Conservation (phyloP, 371 early-diverging fungal genomes). For the Mucor indicus region DNA sequence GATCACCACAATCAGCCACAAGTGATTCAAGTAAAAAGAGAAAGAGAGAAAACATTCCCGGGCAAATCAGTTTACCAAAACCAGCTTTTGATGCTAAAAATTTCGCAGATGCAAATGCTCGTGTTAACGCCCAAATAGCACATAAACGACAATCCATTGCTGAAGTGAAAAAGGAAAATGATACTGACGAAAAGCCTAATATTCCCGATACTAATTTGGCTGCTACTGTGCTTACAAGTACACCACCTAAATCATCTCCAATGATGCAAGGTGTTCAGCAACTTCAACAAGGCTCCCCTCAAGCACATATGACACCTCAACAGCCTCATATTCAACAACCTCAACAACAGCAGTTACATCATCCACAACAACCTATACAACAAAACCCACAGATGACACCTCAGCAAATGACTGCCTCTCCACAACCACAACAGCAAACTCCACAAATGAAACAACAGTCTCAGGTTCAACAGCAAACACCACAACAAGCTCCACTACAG, state of each 20-base stretch:
- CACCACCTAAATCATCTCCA: constrained; percentile 7
- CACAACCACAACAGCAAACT: constrained; percentile 2
- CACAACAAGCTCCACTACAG: constrained; percentile 1
- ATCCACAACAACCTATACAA: neutral
- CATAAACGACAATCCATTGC: constrained; percentile 14
- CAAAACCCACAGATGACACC: neutral
- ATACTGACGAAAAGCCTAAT: neutral
- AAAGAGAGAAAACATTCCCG: constrained; percentile 43
- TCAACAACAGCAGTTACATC: constrained; percentile 14
- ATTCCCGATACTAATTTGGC: no score
- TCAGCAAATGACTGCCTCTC: neutral
- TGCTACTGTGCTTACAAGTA: no score
- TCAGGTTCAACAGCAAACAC: constrained; percentile 7
- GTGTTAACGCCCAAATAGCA: constrained; percentile 16
- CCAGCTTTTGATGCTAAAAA: constrained; percentile 35
- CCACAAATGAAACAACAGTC: constrained; percentile 8
- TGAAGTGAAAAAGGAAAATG: constrained; percentile 8
- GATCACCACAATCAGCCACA: constrained; percentile 30
- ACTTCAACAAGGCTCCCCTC: constrained; percentile 9
- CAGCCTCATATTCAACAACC: constrained; percentile 18
- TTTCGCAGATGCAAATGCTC: constrained; percentile 26
- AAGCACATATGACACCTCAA: constrained; percentile 17
- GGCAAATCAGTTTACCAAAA: constrained; percentile 38
- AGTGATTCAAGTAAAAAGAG: constrained; percentile 28
- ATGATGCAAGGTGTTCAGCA: constrained; percentile 8